Conservation (phyloP, 1,284 basidiomycete species). For the Trametes polyzona region DNA sequence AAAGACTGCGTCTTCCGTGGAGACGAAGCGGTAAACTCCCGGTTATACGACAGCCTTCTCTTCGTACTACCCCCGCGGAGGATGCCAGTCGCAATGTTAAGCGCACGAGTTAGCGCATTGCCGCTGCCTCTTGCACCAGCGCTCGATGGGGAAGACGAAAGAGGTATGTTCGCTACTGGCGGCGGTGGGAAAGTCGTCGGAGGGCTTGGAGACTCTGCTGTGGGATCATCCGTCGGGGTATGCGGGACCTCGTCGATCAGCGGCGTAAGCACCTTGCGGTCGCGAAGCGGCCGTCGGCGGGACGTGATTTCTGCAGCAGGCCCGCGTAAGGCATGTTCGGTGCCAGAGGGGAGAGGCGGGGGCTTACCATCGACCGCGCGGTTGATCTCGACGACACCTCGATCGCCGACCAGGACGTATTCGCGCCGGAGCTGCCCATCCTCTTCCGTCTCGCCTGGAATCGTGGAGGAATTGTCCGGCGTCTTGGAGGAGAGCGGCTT, state of each 20-base stretch:
- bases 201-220: conserved; percentile 32
- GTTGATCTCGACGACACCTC: conserved; percentile 75
- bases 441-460: conserved; percentile 83
- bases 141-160: conserved; percentile 69
- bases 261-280: conserved; percentile 53
- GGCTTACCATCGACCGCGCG: conserved; percentile 73
- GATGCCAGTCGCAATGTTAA: conserved; percentile 90
- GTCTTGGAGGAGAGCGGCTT: conserved; percentile 47
- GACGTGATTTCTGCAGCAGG: conserved; percentile 66
- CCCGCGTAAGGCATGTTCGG: conserved; percentile 8
- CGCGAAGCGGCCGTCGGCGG: conserved; percentile 59
- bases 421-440: conserved; percentile 74
- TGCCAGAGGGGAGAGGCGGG: not conserved
- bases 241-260: conserved; percentile 43
- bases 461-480: conserved; percentile 59
- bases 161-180: conserved; percentile 43
- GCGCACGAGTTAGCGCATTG: conserved; percentile 83
- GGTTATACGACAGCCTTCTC: conserved; percentile 34
- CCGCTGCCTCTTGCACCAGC: conserved; percentile 59
- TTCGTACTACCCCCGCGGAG: conserved; percentile 69
- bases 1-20: conserved; percentile 53
- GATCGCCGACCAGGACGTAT: conserved; percentile 80
- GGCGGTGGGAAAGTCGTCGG: conserved; percentile 66
- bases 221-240: conserved; percentile 36
- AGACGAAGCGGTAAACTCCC: conserved; percentile 42